Conservation (phyloP, 2,329 filamentous ascomycete species). For the Verticillium isaacii region DNA sequence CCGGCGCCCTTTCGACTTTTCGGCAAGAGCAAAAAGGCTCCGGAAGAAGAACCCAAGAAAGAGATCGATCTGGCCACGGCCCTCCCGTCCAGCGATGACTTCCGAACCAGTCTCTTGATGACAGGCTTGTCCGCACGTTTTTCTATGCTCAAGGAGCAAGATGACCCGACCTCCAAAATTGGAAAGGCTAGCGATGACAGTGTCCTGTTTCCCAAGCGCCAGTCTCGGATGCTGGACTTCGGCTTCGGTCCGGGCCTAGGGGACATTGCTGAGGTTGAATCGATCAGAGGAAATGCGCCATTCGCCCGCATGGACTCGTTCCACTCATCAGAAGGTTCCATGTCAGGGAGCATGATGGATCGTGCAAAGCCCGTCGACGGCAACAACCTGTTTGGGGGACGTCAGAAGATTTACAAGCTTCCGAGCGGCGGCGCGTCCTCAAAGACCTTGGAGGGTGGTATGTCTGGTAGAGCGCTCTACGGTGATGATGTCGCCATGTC, state of each 20-base stretch:
- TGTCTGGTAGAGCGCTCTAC: constrained; percentile 69
- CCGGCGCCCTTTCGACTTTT: constrained; percentile 51
- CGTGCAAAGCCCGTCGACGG: constrained; percentile 79
- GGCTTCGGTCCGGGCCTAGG: constrained; percentile 53
- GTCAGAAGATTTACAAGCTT: constrained; percentile 93
- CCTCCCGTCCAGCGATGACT: constrained; percentile 80
- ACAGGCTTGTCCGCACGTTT: constrained; percentile 91
- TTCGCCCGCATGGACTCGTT: constrained; percentile 61
- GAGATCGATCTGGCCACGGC: constrained; percentile 70
- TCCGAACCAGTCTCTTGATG: constrained; percentile 94
- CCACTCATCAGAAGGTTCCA: constrained; percentile 60
- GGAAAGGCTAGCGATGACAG: constrained; percentile 96
- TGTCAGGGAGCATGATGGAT: constrained; percentile 71
- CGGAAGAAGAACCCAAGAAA: constrained; percentile 53
- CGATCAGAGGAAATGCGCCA: constrained; percentile 58
- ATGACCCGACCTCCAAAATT: constrained; percentile 82
- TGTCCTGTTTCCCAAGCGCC: constrained; percentile 76
- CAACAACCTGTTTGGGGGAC: constrained; percentile 88
- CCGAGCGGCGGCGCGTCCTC: constrained; percentile 19
- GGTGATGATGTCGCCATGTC: constrained; percentile 83
- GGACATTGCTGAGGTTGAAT: constrained; percentile 90
- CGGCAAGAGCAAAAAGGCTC: constrained; percentile 48
- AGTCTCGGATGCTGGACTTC: constrained; percentile 69
- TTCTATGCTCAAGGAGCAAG: constrained; percentile 93
- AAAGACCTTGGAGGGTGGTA: constrained; percentile 35